Conservation (phyloP, 2,329 filamentous ascomycete species). For the Fusarium albidum region DNA sequence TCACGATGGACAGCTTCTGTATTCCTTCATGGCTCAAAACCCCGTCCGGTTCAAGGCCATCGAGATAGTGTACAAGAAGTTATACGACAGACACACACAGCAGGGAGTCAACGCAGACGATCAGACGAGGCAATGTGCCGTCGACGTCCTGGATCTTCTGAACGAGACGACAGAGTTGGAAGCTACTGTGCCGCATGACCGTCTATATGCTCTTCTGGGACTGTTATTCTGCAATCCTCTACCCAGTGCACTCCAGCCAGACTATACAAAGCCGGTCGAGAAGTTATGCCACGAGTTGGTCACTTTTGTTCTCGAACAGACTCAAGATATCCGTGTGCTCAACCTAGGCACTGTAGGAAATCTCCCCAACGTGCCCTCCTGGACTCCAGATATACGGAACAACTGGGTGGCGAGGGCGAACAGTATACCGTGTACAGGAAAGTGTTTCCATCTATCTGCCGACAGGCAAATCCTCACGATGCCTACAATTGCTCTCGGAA, state of each 20-base stretch:
- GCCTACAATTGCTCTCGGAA: not conserved
- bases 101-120: rapidly evolving
- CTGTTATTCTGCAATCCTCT: constrained; percentile 13
- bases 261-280: not conserved
- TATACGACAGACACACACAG: not conserved
- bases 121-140: constrained; percentile 1
- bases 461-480: not conserved
- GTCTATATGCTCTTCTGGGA: constrained; percentile 11
- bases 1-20: constrained; percentile 5
- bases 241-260: not conserved
- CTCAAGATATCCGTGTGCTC: not conserved
- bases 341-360: constrained; percentile 1
- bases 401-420: constrained; percentile 14
- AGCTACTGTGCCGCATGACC: constrained; percentile 21
- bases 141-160: not conserved
- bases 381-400: constrained; percentile 14
- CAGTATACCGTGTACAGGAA: rapidly evolving
- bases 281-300: not conserved
- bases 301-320: not conserved
- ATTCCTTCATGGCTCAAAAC: constrained; percentile 1
- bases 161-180: constrained; percentile 16
- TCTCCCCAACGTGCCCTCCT: not conserved
- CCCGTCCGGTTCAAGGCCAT: constrained; percentile 16
- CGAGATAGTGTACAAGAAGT: not conserved
- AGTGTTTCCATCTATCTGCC: not conserved